These are phyloP conservation scores for Teunomyces lycoperdinae DNA, from an alignment of 805 yeast genomes.

Conservation along the genomic window DNA sequence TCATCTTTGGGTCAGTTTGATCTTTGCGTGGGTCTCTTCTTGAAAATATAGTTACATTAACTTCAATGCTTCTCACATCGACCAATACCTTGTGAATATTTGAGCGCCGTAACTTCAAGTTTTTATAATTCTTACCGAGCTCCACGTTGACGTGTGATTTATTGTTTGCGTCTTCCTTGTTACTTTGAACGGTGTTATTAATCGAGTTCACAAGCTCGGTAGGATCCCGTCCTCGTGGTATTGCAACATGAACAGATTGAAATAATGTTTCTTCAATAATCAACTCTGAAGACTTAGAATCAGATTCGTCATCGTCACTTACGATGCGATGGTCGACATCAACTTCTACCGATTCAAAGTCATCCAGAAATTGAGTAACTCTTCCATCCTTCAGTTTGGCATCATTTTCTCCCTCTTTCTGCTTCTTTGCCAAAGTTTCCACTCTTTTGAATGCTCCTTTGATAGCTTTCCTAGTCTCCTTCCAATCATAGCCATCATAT, in stretches of 20 bases:
- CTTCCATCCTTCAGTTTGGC: conserved; percentile 5
- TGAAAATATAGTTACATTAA: conserved; percentile 44
- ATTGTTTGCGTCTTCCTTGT: conserved; percentile 13
- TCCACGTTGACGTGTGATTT: conserved; percentile 21
- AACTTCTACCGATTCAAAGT: not conserved
- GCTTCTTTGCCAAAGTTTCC: conserved; percentile 40
- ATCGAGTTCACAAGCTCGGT: conserved; percentile 48
- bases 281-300: conserved; percentile 5
- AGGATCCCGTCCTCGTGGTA: conserved; percentile 49
- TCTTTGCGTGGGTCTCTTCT: conserved; percentile 46
- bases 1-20: conserved; percentile 26
- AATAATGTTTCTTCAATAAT: conserved; percentile 52
- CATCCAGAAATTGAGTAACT: not conserved
- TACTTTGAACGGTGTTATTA: conserved; percentile 40
- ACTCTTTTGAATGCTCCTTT: conserved; percentile 61
- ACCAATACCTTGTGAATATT: conserved; percentile 55
- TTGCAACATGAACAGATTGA: conserved; percentile 74
- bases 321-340: not conserved
- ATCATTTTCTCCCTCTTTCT: conserved; percentile 21
- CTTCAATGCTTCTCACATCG: conserved; percentile 52
- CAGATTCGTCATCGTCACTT: not conserved
- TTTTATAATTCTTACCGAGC: conserved; percentile 35
- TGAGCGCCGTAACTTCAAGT: conserved; percentile 64
- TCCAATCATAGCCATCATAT: conserved; percentile 94
- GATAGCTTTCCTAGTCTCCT: conserved; percentile 66